A percentile compares a stretch with the other conserved stretches of the same genome.
phyloP scores from a whole-genome alignment of 1,284 basidiomycete species.

The Hemileia vastatrix region DNA sequence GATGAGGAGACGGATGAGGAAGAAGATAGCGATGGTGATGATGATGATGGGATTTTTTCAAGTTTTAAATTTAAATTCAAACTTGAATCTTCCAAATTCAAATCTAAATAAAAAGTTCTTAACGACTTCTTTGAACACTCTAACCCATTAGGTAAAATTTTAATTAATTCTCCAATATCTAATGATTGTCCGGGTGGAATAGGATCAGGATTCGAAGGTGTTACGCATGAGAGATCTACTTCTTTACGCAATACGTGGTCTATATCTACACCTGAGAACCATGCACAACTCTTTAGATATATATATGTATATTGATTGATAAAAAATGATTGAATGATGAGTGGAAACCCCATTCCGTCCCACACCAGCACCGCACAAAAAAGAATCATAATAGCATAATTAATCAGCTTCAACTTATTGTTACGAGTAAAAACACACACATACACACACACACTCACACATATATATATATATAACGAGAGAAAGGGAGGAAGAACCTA shows the following conservation, averaged over 20 bases:
- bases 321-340: too few species aligned
- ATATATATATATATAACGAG: constrained; percentile 45
- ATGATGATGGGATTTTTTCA: too few species aligned
- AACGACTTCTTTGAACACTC: constrained; percentile 7
- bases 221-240: constrained; percentile 89
- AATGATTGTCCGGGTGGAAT: constrained; percentile 78
- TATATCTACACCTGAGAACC: constrained; percentile 93
- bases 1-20: too few species aligned
- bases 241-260: constrained; percentile 89
- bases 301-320: too few species aligned
- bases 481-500: constrained; percentile 37
- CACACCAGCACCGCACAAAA: too few species aligned
- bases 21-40: too few species aligned
- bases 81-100: background rate
- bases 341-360: too few species aligned
- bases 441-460: background rate
- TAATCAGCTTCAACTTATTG: too few species aligned
- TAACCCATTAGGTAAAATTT: constrained; percentile 32
- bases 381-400: too few species aligned
- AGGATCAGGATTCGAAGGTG: constrained; percentile 74
- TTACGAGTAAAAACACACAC: background rate
- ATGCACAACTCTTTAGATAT: constrained; percentile 55
- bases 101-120: background rate
- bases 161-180: constrained; percentile 60
- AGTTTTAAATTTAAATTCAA: too few species aligned